phyloP scores from a whole-genome alignment of 2,329 filamentous ascomycete species.

The Diaporthe citrichinensis region DNA sequence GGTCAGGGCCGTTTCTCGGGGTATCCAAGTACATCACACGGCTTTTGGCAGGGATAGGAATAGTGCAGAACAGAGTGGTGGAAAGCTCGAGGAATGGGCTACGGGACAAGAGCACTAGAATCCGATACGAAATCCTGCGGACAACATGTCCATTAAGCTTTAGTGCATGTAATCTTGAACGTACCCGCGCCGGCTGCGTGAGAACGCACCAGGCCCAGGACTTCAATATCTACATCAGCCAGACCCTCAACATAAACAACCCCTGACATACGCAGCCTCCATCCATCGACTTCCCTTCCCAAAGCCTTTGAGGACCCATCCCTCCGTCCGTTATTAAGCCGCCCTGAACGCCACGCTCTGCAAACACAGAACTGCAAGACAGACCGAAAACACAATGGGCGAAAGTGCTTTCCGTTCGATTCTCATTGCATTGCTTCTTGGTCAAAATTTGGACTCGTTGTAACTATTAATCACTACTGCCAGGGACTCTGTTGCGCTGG shows the following conservation, averaged over 20 bases:
- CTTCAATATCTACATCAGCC: constrained; percentile 29
- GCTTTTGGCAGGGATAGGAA: not conserved
- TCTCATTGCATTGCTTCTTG: constrained; percentile 31
- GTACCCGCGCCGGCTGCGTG: not conserved
- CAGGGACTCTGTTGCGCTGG: constrained; percentile 76
- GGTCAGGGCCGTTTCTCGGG: not conserved
- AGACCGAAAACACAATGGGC: constrained; percentile 16
- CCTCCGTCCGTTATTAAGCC: constrained; percentile 3
- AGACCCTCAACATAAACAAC: not conserved
- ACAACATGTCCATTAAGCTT: constrained; percentile 38
- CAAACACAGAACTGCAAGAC: constrained; percentile 42
- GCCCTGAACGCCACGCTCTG: constrained; percentile 48
- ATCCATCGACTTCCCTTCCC: constrained; percentile 6
- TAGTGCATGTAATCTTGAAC: constrained; percentile 36
- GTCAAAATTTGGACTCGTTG: not conserved
- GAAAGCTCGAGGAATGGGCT: not conserved
- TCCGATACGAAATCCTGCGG: constrained; percentile 33
- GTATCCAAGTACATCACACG: not conserved
- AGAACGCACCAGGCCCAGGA: constrained; percentile 3
- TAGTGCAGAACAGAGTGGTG: not conserved
- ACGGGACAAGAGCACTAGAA: not conserved
- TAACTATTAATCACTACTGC: constrained; percentile 61
- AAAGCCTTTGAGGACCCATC: not conserved
- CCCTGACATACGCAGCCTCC: constrained; percentile 3
- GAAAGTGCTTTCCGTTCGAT: not conserved